These are phyloP conservation scores for Cyclotella distinguenda DNA, from an alignment of 108 stramenopile species.

Conservation along the genomic window DNA sequence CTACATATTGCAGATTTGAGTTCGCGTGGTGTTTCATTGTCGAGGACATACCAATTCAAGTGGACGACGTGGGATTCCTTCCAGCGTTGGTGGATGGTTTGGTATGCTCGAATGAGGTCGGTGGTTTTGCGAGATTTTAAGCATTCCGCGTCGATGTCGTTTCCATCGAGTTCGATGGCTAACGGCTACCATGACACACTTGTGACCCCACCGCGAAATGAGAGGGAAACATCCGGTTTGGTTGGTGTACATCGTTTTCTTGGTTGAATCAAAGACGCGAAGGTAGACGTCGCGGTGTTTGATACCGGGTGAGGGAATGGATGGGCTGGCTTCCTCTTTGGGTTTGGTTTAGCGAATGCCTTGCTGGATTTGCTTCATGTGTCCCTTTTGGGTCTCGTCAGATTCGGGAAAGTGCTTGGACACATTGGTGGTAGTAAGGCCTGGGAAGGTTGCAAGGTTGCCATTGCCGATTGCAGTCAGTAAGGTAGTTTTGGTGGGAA, in stretches of 20 bases:
- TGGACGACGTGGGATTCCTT: background rate
- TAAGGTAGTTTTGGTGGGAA: background rate
- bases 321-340: background rate
- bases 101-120: slow-evolving; percentile 12
- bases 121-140: slow-evolving; percentile 1
- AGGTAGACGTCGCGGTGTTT: background rate
- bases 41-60: background rate
- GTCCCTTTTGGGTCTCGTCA: background rate
- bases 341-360: too few relatives aligned
- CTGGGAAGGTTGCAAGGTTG: background rate
- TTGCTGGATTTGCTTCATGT: background rate
- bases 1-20: background rate
- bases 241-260: slow-evolving; percentile 6
- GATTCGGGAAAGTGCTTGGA: background rate
- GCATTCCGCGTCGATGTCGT: slow-evolving; percentile 1
- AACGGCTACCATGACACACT: slow-evolving; percentile 2
- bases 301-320: background rate
- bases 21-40: background rate
- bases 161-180: background rate
- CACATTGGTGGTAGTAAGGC: too few relatives aligned
- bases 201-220: background rate
- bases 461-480: background rate
- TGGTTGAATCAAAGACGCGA: background rate
- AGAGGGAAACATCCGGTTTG: slow-evolving; percentile 8
- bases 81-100: background rate